These are phyloP conservation scores for Colletotrichum chrysophilum DNA, from an alignment of 2,329 filamentous ascomycete genomes.

Conservation along the genomic window DNA sequence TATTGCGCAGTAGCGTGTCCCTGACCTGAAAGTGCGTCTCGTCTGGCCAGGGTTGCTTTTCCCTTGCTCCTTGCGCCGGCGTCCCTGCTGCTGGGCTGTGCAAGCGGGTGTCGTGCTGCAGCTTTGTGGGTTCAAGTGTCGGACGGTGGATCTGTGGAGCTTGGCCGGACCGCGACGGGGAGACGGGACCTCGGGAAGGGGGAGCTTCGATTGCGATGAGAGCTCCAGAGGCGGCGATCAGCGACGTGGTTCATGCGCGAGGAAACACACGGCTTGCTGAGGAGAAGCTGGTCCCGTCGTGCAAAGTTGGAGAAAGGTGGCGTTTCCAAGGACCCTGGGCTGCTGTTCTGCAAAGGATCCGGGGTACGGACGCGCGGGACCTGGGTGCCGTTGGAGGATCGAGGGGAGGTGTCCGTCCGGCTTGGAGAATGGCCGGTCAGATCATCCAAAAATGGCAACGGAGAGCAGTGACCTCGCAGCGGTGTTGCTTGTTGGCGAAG, in stretches of 20 bases:
- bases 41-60: background rate
- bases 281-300: background rate
- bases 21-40: background rate
- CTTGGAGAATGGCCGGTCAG: background rate
- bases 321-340: background rate
- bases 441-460: background rate
- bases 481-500: background rate
- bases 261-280: background rate
- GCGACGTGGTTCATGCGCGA: background rate
- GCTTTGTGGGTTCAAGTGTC: background rate
- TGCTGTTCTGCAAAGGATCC: background rate
- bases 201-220: background rate
- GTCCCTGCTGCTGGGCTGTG: constrained; percentile 2
- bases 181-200: background rate
- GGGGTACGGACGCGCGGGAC: background rate
- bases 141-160: constrained; percentile 15
- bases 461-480: background rate
- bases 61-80: background rate
- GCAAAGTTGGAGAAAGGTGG: background rate
- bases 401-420: background rate
- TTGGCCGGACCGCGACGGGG: background rate
- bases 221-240: background rate
- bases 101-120: background rate
- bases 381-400: background rate
- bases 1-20: background rate